These are phyloP conservation scores for Microstroma glucosiphilum DNA, from an alignment of 1,284 basidiomycete species.

Conservation along the genomic window DNA sequence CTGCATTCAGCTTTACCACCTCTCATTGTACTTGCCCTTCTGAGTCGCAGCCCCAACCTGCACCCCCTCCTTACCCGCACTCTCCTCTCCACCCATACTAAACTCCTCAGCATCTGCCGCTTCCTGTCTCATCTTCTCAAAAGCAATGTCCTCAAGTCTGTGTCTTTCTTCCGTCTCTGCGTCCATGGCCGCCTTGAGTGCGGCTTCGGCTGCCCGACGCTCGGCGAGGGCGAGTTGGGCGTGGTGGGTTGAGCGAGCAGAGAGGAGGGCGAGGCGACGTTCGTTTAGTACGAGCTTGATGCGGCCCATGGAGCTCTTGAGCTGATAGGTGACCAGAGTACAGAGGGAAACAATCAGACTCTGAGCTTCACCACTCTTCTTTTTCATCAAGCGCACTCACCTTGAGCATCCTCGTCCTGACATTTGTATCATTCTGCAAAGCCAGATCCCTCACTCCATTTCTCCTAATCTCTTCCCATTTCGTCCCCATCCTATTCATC, in stretches of 20 bases:
- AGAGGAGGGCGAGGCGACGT: constrained; percentile 69
- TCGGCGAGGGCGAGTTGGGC: background rate
- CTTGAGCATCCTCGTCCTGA: constrained; percentile 33
- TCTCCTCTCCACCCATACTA: constrained; percentile 3
- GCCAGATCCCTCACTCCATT: background rate
- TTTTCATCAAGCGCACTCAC: constrained; percentile 21
- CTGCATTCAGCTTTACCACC: too few relatives aligned
- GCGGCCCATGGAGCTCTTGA: constrained; percentile 90
- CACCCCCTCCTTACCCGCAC: background rate
- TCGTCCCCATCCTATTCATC: constrained; percentile 40
- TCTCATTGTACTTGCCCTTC: too few relatives aligned
- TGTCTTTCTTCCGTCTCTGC: background rate
- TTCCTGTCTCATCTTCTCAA: background rate
- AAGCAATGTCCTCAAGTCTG: background rate
- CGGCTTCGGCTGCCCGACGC: background rate
- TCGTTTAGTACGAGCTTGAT: constrained; percentile 92
- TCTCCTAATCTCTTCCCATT: constrained; percentile 38
- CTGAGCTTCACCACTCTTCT: too few relatives aligned
- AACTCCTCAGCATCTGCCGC: background rate
- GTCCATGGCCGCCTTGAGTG: background rate
- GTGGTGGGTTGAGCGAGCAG: constrained; percentile 57
- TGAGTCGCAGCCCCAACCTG: background rate
- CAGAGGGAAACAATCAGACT: background rate
- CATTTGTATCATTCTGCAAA: constrained; percentile 15
- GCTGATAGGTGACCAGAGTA: constrained; percentile 55